phyloP scores from a whole-genome alignment of 2,329 filamentous ascomycete species.

The Nemania sp. region DNA sequence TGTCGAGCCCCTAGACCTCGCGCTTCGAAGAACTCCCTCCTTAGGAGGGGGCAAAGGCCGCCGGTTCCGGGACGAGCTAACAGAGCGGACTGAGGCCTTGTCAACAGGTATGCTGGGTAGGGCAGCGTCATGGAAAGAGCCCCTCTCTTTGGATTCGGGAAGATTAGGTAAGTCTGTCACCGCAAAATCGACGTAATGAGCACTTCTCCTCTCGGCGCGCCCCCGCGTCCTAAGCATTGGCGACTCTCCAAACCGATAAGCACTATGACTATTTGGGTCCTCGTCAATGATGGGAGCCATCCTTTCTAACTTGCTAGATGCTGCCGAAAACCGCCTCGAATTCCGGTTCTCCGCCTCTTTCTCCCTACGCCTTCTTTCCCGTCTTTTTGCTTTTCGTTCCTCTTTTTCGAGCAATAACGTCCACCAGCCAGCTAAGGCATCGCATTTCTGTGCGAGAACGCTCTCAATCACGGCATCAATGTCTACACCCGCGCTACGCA shows the following conservation, averaged over 20 bases:
- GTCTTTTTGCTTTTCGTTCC: constrained; percentile 82
- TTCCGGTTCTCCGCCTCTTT: constrained; percentile 84
- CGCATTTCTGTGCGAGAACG: constrained; percentile 88
- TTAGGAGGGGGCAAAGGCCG: constrained; percentile 87
- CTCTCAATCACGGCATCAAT: constrained; percentile 96
- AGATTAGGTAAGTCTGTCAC: constrained; percentile 82
- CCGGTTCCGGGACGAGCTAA: constrained; percentile 81
- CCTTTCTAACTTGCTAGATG: constrained; percentile 86
- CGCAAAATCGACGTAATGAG: constrained; percentile 71
- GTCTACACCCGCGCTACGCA: constrained; percentile 93
- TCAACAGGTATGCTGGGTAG: constrained; percentile 79
- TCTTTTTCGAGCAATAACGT: constrained; percentile 94
- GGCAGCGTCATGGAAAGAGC: constrained; percentile 59
- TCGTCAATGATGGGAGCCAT: constrained; percentile 82
- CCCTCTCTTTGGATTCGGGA: constrained; percentile 68
- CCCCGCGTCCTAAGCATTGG: constrained; percentile 76
- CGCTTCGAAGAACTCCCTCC: constrained; percentile 75
- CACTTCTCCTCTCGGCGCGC: constrained; percentile 80
- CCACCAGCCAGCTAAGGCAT: constrained; percentile 96
- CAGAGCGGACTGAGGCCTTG: constrained; percentile 80
- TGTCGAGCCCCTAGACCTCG: constrained; percentile 83
- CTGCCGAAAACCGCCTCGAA: constrained; percentile 84
- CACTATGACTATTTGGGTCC: constrained; percentile 70
- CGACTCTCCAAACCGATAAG: constrained; percentile 58
- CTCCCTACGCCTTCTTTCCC: constrained; percentile 86